phyloP scores from a whole-genome alignment of 2,329 filamentous ascomycete genomes.

The Aaosphaeria arxii region DNA sequence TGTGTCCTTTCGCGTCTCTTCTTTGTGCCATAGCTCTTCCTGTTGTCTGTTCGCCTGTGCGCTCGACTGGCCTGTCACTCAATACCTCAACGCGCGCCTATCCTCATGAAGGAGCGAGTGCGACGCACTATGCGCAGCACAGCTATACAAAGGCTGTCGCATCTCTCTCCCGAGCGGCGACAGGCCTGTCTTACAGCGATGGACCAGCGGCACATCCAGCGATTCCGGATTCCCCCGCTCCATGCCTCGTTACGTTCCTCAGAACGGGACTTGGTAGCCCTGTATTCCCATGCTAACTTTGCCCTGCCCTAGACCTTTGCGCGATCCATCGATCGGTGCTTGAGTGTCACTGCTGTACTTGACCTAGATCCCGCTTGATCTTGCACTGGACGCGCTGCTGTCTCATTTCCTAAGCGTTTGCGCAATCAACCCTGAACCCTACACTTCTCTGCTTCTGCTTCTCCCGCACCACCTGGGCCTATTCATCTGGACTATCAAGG shows the following conservation, averaged over 20 bases:
- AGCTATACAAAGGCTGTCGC: slow-evolving; percentile 22
- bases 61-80: slow-evolving; percentile 16
- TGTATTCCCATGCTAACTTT: slow-evolving; percentile 35
- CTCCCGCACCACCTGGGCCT: slow-evolving; percentile 9
- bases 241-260: slow-evolving; percentile 22
- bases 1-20: neutral
- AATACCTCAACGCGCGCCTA: slow-evolving; percentile 19
- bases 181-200: slow-evolving; percentile 35
- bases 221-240: slow-evolving; percentile 12
- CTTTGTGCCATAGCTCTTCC: neutral
- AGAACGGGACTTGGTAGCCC: slow-evolving; percentile 1
- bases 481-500: slow-evolving; percentile 7
- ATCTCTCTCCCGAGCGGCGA: slow-evolving; percentile 29
- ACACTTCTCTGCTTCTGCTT: slow-evolving; percentile 5
- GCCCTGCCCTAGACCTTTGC: slow-evolving; percentile 22
- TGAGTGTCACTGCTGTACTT: slow-evolving; percentile 22
- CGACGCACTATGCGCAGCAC: slow-evolving; percentile 26
- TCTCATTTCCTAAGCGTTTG: slow-evolving; percentile 18
- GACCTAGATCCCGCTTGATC: slow-evolving; percentile 20
- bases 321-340: slow-evolving; percentile 21
- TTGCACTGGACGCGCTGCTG: slow-evolving; percentile 18
- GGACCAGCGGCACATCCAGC: slow-evolving; percentile 27
- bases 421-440: slow-evolving; percentile 18
- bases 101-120: slow-evolving; percentile 14
- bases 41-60: neutral